These are phyloP conservation scores for Phycomyces blakesleeanus DNA, from an alignment of 192 early-diverging fungal species.

Conservation along the genomic window DNA sequence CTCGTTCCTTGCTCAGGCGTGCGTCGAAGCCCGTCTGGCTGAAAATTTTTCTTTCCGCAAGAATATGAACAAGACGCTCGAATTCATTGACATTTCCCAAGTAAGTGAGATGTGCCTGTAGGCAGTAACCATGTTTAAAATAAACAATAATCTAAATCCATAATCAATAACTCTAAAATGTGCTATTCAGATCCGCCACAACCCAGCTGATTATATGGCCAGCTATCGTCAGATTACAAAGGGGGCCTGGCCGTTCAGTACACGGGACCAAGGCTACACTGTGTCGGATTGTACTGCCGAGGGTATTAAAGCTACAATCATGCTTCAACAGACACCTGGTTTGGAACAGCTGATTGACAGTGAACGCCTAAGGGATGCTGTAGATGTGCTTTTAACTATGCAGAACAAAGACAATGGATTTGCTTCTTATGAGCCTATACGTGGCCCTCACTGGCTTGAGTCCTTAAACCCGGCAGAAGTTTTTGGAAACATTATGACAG, in stretches of 20 bases:
- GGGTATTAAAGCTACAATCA: conserved; percentile 78
- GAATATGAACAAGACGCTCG: conserved; percentile 61
- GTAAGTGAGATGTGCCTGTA: conserved; percentile 5
- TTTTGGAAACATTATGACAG: conserved; percentile 97
- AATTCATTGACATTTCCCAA: conserved; percentile 83
- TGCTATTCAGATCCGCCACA: conserved; percentile 56
- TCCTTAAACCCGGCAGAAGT: conserved; percentile 94
- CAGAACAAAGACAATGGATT: conserved; percentile 92
- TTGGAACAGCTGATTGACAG: conserved; percentile 57
- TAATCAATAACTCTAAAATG: not conserved
- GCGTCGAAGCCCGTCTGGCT: conserved; percentile 74
- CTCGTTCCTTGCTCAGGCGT: conserved; percentile 81
- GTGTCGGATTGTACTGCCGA: conserved; percentile 96
- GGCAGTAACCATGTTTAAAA: too few species aligned
- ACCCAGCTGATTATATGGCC: conserved; percentile 62
- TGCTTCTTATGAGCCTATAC: conserved; percentile 84
- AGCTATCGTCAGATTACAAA: conserved; percentile 80
- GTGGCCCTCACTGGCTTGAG: conserved; percentile 80
- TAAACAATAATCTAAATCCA: too few species aligned
- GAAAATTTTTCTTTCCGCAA: conserved; percentile 65
- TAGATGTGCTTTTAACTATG: conserved; percentile 89
- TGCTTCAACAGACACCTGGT: conserved; percentile 61
- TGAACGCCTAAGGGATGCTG: conserved; percentile 77
- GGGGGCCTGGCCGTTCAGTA: conserved; percentile 98
- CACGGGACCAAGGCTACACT: conserved; percentile 88